phyloP scores from a whole-genome alignment of 1,284 basidiomycete genomes.

The Bothia castanella region DNA sequence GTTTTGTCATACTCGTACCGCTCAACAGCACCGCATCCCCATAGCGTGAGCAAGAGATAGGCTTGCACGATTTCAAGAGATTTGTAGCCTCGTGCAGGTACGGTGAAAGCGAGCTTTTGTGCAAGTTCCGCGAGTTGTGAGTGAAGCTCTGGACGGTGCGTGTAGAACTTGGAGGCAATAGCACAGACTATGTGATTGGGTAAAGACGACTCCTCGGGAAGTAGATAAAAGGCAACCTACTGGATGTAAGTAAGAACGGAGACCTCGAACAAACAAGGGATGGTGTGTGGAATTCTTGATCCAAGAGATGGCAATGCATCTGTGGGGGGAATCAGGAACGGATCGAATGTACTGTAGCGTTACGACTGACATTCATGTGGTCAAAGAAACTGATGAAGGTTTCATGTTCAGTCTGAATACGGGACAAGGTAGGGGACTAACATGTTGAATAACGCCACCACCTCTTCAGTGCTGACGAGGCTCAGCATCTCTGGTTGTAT shows the following conservation, averaged over 20 bases:
- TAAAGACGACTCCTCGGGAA: conserved; percentile 7
- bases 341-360: conserved; percentile 2
- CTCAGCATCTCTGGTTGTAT: conserved; percentile 87
- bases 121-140: conserved; percentile 76
- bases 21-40: conserved; percentile 89
- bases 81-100: conserved; percentile 85
- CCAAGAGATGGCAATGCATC: conserved; percentile 73
- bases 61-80: conserved; percentile 94
- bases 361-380: conserved; percentile 61
- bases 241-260: conserved; percentile 88
- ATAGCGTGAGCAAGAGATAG: conserved; percentile 77
- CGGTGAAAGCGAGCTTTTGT: conserved; percentile 88
- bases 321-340: conserved; percentile 31
- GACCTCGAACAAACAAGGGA: conserved; percentile 88
- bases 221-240: conserved; percentile 48
- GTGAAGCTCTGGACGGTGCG: conserved; percentile 80
- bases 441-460: conserved; percentile 89
- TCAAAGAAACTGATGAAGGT: conserved; percentile 61
- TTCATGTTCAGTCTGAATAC: conserved; percentile 12
- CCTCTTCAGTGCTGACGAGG: conserved; percentile 80
- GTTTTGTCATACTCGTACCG: conserved; percentile 96
- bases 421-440: conserved; percentile 41
- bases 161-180: conserved; percentile 89
- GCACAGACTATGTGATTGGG: conserved; percentile 68
- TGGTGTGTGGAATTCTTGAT: conserved; percentile 86